These are phyloP conservation scores for Leptodontidium sp. DNA, from an alignment of 2,329 filamentous ascomycete genomes.

Conservation along the genomic window DNA sequence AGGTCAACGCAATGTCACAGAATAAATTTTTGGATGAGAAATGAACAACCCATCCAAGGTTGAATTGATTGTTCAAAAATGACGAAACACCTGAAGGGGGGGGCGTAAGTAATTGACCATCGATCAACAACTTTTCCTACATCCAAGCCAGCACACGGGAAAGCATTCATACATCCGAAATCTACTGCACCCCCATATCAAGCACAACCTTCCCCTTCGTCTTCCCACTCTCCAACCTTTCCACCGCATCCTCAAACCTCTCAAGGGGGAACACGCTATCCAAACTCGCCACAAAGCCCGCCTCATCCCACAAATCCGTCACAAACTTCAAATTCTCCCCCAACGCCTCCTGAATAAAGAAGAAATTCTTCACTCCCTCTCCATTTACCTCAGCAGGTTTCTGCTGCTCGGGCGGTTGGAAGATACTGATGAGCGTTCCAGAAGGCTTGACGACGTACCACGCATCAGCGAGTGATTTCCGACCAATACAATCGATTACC, in stretches of 20 bases:
- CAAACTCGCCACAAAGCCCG: constrained; percentile 48
- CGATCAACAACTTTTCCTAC: not conserved
- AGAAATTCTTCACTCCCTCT: constrained; percentile 46
- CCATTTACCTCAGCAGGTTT: constrained; percentile 43
- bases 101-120: not conserved
- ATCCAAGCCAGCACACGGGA: too few relatives aligned
- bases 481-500: constrained; percentile 54
- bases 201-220: constrained; percentile 54
- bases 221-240: constrained; percentile 50
- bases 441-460: constrained; percentile 52
- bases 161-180: not conserved
- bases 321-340: constrained; percentile 50
- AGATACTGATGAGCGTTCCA: constrained; percentile 52
- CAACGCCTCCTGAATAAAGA: constrained; percentile 53
- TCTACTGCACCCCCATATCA: constrained; percentile 37
- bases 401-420: constrained; percentile 47
- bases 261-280: constrained; percentile 54
- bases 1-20: too few relatives aligned
- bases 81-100: not conserved
- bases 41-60: too few relatives aligned
- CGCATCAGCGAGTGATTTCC: constrained; percentile 50
- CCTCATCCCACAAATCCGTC: constrained; percentile 50
- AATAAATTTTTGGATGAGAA: too few relatives aligned
- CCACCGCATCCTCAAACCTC: constrained; percentile 51
- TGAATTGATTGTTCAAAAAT: too few relatives aligned